phyloP scores from a whole-genome alignment of 2,329 filamentous ascomycete genomes.

The Chrysoporthe puriensis region DNA sequence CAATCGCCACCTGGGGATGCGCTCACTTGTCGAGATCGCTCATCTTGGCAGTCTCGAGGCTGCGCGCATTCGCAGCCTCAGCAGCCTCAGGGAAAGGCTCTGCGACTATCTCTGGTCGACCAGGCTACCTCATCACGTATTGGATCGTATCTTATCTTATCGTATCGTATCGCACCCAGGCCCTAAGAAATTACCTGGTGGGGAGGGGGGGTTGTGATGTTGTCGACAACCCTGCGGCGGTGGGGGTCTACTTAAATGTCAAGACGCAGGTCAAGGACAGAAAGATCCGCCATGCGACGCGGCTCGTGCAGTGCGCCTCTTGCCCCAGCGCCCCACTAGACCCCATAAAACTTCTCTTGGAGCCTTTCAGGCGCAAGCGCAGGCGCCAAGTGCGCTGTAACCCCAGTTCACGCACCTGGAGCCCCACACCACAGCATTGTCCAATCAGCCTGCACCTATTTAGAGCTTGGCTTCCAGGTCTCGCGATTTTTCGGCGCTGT shows the following conservation, averaged over 20 bases:
- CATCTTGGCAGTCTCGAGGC: constrained; percentile 17
- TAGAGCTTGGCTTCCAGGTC: constrained; percentile 10
- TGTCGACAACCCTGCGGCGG: background rate
- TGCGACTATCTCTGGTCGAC: constrained; percentile 12
- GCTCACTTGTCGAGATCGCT: constrained; percentile 65
- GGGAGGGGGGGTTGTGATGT: background rate
- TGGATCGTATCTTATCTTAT: background rate
- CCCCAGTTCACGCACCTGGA: background rate
- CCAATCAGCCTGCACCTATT: constrained; percentile 24
- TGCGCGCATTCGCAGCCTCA: constrained; percentile 12
- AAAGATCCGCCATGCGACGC: constrained; percentile 1
- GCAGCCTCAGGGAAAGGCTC: constrained; percentile 21
- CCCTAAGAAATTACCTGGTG: no score
- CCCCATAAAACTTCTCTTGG: constrained; percentile 18
- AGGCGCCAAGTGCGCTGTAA: background rate
- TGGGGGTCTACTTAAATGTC: background rate
- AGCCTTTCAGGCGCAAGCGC: constrained; percentile 13
- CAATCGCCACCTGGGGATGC: constrained; percentile 16
- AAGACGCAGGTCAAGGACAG: background rate
- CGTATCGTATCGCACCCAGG: background rate
- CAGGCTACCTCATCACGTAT: constrained; percentile 18
- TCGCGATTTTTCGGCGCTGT: constrained; percentile 16
- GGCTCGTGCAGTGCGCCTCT: background rate
- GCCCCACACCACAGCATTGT: background rate
- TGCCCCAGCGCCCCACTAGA: constrained; percentile 17